Conservation (phyloP, 306 rosid genomes). For the Cucurbita argyrosperma region DNA sequence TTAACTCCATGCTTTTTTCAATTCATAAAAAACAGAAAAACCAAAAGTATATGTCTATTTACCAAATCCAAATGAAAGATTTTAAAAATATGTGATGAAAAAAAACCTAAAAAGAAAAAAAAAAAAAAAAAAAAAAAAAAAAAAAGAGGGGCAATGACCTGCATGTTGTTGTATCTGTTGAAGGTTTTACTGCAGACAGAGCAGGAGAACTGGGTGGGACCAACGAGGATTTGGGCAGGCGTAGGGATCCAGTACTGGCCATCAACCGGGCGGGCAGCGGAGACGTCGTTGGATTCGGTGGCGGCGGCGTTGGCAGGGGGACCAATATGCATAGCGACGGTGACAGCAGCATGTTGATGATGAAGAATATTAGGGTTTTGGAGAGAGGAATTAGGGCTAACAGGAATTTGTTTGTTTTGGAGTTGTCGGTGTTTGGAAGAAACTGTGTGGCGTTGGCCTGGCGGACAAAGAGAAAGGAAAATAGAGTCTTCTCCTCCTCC, state of each 20-base stretch:
- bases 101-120: too few relatives aligned
- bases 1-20: too few relatives aligned
- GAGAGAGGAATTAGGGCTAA: neutral
- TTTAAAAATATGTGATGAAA: neutral
- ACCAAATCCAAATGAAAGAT: neutral
- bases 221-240: conserved; percentile 81
- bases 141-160: conserved; percentile 22
- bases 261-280: neutral
- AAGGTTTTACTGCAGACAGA: conserved; percentile 80
- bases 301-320: conserved; percentile 20
- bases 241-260: conserved; percentile 90
- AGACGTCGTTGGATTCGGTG: neutral
- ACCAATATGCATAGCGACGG: conserved; percentile 74
- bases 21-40: neutral
- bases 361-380: conserved; percentile 4
- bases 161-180: conserved; percentile 97
- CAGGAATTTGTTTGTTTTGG: neutral
- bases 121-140: neutral
- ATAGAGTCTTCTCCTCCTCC: conserved; percentile 37
- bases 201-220: conserved; percentile 96
- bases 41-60: neutral
- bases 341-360: conserved; percentile 20
- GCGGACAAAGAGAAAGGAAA: conserved; percentile 65
- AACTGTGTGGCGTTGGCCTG: conserved; percentile 31
- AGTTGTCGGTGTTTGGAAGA: neutral